Base-by-base conservation (phyloP, 306 rosid species). In the Casuarina cunninghamiana region DNA sequence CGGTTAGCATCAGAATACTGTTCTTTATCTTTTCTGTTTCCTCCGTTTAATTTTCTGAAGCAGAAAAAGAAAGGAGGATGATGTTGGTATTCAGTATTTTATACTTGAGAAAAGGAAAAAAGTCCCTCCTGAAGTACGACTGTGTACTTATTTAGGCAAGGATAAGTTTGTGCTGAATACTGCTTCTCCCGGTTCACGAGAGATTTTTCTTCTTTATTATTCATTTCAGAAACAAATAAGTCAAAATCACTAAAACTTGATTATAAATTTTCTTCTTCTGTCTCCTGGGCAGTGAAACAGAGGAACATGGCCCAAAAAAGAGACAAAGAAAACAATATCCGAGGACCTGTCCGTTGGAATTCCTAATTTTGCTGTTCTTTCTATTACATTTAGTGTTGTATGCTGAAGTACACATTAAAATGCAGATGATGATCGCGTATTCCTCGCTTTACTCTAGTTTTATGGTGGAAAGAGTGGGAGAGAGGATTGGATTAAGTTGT, bases 381-480 rank as follows among this genome's bases (percentile, higher is more conserved):
- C 6, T 11, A 49, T 39, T 16, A 10, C 46, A 21, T 44, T 78
- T 58, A 17, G 41, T 32, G 55, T 57, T 42, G 8, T 15, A 41
- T 49, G 49, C 46, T 75, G 50, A 32, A 74, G 53, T 17, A 67
- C 71, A 75, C 71, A 79, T 75, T 83, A 54, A 48, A 76, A 58
- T 86, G 82, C 89, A 91, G 91, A 89, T 89, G 90, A 85, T 87
- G 91, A 77, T 91, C 60, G 91, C 84, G 19, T 82, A 79, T 73
- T 84, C 89, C 74, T 85, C 91, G 9, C 87, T 91, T 85, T 84
- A 89, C 51, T 87, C 91, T 70, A 79, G 86, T 81, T 83, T 89
- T 81, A 61, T 85, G 44, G 81, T 84, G 19, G 93, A 91, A 85
- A 89, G 90, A 87, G 46, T 83, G 60, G 83, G 96, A 72, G 80